phyloP scores from a whole-genome alignment of 257 asterid genomes.

The Solanum lycopersicoides region DNA sequence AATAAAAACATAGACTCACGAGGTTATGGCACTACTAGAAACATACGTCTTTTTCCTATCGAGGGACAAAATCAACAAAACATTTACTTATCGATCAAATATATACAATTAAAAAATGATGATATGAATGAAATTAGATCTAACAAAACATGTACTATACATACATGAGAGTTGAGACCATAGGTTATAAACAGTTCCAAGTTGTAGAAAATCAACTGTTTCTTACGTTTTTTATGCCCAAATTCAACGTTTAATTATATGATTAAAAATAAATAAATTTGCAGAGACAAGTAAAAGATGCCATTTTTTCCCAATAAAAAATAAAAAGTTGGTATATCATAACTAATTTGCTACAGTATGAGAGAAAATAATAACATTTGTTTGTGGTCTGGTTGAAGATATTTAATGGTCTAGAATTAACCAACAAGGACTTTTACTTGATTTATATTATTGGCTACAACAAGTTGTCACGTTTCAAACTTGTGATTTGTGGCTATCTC shows the following conservation, averaged over 20 bases:
- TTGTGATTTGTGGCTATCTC: neutral
- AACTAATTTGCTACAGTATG: neutral
- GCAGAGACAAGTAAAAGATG: neutral
- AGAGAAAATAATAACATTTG: neutral
- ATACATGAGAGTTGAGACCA: neutral
- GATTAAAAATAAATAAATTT: neutral
- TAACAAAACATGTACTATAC: neutral
- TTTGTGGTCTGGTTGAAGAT: neutral
- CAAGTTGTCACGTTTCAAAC: neutral
- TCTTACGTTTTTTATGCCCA: neutral
- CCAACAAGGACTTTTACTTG: conserved; percentile 3
- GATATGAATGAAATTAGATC: neutral
- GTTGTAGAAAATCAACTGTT: neutral
- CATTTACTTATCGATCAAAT: too few species aligned
- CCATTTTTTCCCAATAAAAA: neutral
- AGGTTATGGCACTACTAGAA: too few species aligned
- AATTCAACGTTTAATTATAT: neutral
- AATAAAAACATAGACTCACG: neutral
- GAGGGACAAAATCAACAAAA: too few species aligned
- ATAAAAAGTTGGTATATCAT: neutral
- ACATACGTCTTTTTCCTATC: too few species aligned
- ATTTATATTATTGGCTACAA: neutral
- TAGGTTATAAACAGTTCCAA: neutral
- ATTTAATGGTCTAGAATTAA: neutral
- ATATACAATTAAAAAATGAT: rapidly evolving